Percentiles rank a stretch among this genome's conserved stretches.
Conservation (phyloP, 768 basidiomycete genomes). For the Dioszegia aurantiaca region DNA sequence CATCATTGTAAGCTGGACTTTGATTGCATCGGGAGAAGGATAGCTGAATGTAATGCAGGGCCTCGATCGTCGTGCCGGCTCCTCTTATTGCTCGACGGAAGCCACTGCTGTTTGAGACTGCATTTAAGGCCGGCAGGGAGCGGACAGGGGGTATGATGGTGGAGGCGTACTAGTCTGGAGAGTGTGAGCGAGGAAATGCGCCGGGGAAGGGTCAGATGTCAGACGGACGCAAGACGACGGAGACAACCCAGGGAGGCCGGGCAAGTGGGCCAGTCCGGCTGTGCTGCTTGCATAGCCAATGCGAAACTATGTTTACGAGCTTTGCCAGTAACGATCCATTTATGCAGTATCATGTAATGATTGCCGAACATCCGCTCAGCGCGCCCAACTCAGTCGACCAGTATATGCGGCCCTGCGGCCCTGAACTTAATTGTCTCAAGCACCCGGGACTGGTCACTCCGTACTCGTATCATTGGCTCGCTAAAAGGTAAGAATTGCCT, state of each 20-base stretch:
- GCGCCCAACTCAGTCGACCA: too few species aligned
- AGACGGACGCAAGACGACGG: too few species aligned
- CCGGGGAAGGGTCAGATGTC: too few species aligned
- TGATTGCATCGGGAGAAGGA: neutral
- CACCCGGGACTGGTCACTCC: neutral
- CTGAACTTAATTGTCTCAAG: neutral
- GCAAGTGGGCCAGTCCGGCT: too few species aligned
- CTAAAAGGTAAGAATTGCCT: too few species aligned
- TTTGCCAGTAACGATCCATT: too few species aligned
- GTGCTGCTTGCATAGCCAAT: too few species aligned
- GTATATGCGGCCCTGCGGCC: neutral
- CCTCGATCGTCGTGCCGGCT: slow-evolving; percentile 53
- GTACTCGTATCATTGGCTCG: too few species aligned
- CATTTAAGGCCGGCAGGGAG: slow-evolving; percentile 37
- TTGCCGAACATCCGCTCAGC: too few species aligned
- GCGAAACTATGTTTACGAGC: too few species aligned
- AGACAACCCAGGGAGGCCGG: too few species aligned
- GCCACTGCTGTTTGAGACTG: slow-evolving; percentile 52
- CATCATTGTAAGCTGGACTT: slow-evolving; percentile 67
- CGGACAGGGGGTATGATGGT: slow-evolving; percentile 4
- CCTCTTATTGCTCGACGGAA: slow-evolving; percentile 48
- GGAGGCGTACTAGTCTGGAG: slow-evolving; percentile 3
- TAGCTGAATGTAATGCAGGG: slow-evolving; percentile 33
- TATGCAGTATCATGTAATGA: neutral
- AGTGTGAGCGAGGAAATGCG: neutral